These are phyloP conservation scores for Fusarium virguliforme DNA, from an alignment of 2,329 filamentous ascomycete genomes.

Conservation along the genomic window DNA sequence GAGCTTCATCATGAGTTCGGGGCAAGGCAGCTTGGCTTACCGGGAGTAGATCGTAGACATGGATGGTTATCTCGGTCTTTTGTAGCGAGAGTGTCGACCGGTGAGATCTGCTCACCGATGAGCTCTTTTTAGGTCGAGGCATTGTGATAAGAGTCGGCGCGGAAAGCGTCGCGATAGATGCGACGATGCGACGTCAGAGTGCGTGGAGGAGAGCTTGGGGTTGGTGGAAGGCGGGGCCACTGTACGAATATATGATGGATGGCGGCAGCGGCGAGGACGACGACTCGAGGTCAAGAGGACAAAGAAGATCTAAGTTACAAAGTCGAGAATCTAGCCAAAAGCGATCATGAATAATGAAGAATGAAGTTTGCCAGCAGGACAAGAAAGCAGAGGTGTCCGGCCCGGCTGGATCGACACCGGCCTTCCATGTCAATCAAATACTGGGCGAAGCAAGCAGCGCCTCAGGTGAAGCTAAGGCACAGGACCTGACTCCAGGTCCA, in stretches of 20 bases:
- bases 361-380: slow-evolving; percentile 18
- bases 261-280: slow-evolving; percentile 1
- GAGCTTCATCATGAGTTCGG: slow-evolving; percentile 26
- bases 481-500: slow-evolving; percentile 10
- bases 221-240: slow-evolving; percentile 19
- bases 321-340: slow-evolving; percentile 13
- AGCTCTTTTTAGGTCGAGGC: slow-evolving; percentile 51
- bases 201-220: slow-evolving; percentile 37
- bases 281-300: background rate
- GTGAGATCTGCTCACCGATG: slow-evolving; percentile 61
- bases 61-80: slow-evolving; percentile 82
- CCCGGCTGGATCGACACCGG: slow-evolving; percentile 20
- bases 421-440: slow-evolving; percentile 28
- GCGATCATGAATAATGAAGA: slow-evolving; percentile 28
- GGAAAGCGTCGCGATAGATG: slow-evolving; percentile 44
- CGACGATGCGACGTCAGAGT: slow-evolving; percentile 47
- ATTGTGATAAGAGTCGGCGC: slow-evolving; percentile 40
- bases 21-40: slow-evolving; percentile 60
- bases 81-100: slow-evolving; percentile 78
- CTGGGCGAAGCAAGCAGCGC: slow-evolving; percentile 36
- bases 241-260: slow-evolving; percentile 7
- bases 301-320: slow-evolving; percentile 9
- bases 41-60: slow-evolving; percentile 84
- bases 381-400: slow-evolving; percentile 37
- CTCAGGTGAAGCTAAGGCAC: slow-evolving; percentile 22